These are phyloP conservation scores for Candida adriatica DNA, from an alignment of 805 yeast genomes.

Conservation along the genomic window DNA sequence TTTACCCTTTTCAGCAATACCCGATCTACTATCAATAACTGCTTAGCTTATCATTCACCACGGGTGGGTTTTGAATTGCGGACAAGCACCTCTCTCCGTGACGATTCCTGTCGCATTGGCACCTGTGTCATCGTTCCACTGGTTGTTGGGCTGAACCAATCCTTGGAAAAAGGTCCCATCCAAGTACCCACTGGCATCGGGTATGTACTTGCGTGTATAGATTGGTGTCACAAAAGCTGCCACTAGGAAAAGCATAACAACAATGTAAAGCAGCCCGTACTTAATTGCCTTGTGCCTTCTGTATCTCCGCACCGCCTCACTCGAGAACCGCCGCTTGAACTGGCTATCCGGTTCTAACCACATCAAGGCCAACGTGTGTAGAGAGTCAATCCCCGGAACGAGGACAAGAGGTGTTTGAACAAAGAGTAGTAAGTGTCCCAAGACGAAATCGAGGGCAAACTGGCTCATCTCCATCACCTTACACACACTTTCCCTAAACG, in stretches of 20 bases:
- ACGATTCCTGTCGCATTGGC: constrained; percentile 42
- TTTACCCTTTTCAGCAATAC: too few relatives aligned
- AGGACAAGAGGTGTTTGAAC: constrained; percentile 55
- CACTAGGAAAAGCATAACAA: constrained; percentile 33
- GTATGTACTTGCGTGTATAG: constrained; percentile 27
- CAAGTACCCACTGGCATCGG: constrained; percentile 20
- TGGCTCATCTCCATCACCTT: constrained; percentile 61
- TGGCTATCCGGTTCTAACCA: constrained; percentile 57
- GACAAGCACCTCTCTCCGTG: constrained; percentile 30
- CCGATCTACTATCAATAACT: too few relatives aligned
- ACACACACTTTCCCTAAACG: constrained; percentile 55
- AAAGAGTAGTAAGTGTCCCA: constrained; percentile 52
- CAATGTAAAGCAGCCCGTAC: constrained; percentile 41
- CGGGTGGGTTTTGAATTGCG: constrained; percentile 27
- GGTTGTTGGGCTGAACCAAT: constrained; percentile 52
- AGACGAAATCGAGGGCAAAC: constrained; percentile 56
- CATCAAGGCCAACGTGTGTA: constrained; percentile 60
- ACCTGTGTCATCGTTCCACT: constrained; percentile 64
- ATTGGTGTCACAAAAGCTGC: constrained; percentile 42
- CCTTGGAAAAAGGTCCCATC: constrained; percentile 26
- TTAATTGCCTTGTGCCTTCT: constrained; percentile 36
- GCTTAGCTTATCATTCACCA: too few relatives aligned
- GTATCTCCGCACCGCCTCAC: constrained; percentile 23
- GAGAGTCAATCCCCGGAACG: constrained; percentile 55
- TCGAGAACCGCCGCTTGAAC: constrained; percentile 22